These are phyloP conservation scores for Neurospora tetraspora DNA, from an alignment of 495 filamentous ascomycete genomes.

Conservation along the genomic window DNA sequence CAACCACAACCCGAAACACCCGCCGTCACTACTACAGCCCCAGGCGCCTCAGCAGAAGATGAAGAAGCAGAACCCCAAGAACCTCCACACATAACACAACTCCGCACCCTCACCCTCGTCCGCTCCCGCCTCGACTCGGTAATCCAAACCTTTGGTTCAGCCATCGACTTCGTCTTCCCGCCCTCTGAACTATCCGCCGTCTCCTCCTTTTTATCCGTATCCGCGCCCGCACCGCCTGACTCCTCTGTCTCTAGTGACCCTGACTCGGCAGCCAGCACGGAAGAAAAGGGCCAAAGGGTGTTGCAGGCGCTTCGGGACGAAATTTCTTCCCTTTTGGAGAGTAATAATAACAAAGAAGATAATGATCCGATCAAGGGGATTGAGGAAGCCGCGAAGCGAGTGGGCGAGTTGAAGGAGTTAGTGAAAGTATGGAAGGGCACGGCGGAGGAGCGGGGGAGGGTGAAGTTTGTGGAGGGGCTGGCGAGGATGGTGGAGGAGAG, in stretches of 20 bases:
- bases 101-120: slow-evolving; percentile 77
- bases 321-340: slow-evolving; percentile 50
- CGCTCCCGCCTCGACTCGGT: slow-evolving; percentile 73
- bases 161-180: slow-evolving; percentile 86
- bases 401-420: slow-evolving; percentile 64
- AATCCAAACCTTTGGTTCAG: slow-evolving; percentile 80
- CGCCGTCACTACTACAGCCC: not conserved
- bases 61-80: slow-evolving; percentile 28
- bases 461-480: slow-evolving; percentile 70
- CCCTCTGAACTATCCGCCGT: slow-evolving; percentile 65
- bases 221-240: slow-evolving; percentile 53
- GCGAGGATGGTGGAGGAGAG: slow-evolving; percentile 51
- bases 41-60: not conserved
- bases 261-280: slow-evolving; percentile 45
- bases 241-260: not conserved
- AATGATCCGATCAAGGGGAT: slow-evolving; percentile 42
- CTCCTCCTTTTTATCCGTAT: slow-evolving; percentile 73
- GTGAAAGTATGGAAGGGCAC: slow-evolving; percentile 84
- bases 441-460: slow-evolving; percentile 78
- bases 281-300: slow-evolving; percentile 70
- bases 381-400: slow-evolving; percentile 57
- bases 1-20: slow-evolving; percentile 2
- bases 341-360: slow-evolving; percentile 24
- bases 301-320: slow-evolving; percentile 60
- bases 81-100: slow-evolving; percentile 60